A percentile compares a stretch with the other conserved stretches of the same genome.
These are phyloP conservation scores for Fragaria nilgerrensis DNA, from an alignment of 306 rosid species.

Conservation along the genomic window DNA sequence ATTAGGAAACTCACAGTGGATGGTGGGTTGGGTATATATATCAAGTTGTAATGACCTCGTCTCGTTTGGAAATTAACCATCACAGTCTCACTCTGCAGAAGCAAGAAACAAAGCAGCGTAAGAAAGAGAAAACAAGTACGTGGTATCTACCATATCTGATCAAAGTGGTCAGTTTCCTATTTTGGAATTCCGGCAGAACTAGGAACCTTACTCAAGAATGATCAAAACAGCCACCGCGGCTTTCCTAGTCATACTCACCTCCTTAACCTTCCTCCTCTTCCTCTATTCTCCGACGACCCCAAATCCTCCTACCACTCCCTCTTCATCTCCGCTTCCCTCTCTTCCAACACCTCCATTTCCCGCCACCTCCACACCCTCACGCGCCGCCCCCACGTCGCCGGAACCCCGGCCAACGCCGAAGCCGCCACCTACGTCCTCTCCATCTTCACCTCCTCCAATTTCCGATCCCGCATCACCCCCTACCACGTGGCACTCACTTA, in stretches of 20 bases:
- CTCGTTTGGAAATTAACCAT: too few relatives aligned
- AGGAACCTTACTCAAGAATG: not conserved
- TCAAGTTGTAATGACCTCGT: too few relatives aligned
- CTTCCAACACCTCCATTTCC: constrained; percentile 53
- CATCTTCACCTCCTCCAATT: constrained; percentile 34
- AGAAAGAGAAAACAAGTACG: too few relatives aligned
- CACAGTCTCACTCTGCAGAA: too few relatives aligned
- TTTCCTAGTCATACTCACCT: constrained; percentile 38
- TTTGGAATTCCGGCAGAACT: too few relatives aligned
- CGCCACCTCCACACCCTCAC: constrained; percentile 53
- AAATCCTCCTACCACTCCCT: constrained; percentile 57
- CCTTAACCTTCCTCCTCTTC: constrained; percentile 33
- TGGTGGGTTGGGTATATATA: too few relatives aligned
- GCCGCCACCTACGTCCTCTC: constrained; percentile 57
- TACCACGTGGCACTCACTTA: constrained; percentile 46
- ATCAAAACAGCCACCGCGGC: constrained; percentile 28
- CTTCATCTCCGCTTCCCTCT: constrained; percentile 46
- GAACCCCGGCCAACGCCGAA: constrained; percentile 56
- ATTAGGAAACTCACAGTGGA: too few relatives aligned
- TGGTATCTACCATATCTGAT: too few relatives aligned
- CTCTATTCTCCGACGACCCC: constrained; percentile 12
- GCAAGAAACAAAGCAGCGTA: too few relatives aligned
- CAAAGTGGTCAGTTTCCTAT: too few relatives aligned
- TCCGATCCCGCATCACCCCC: constrained; percentile 46
- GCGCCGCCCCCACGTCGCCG: constrained; percentile 58